Evolutionary conservation across 2,329 filamentous ascomycete species (phyloP).

Genomic region (Cordyceps farinosa): DNA sequence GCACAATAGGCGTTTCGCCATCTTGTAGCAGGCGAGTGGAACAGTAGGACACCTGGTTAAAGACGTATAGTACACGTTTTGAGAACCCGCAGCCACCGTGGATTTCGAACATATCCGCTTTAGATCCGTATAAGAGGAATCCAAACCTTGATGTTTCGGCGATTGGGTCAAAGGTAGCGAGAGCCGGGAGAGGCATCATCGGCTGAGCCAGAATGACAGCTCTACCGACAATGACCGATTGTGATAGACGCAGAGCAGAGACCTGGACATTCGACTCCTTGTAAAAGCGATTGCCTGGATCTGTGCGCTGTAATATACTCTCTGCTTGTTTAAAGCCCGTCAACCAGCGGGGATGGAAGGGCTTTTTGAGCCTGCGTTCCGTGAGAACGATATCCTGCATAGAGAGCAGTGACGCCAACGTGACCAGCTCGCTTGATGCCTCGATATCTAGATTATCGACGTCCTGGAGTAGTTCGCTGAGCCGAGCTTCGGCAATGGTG

Average conservation of each 20-base stretch:
- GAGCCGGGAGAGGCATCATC: constrained; percentile 33
- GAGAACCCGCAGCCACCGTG: constrained; percentile 42
- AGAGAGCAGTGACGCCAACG: constrained; percentile 35
- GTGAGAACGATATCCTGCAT: constrained; percentile 40
- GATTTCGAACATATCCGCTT: constrained; percentile 34
- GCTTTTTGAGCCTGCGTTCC: constrained; percentile 34
- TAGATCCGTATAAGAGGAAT: constrained; percentile 38
- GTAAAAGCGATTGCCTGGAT: constrained; percentile 37
- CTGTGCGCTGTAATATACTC: constrained; percentile 32
- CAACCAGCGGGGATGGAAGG: constrained; percentile 35
- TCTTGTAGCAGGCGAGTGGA: constrained; percentile 34
- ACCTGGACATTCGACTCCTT: constrained; percentile 32
- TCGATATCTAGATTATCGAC: constrained; percentile 22
- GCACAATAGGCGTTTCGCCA: constrained; percentile 29
- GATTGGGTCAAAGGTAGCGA: constrained; percentile 28
- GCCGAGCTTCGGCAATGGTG: constrained; percentile 28
- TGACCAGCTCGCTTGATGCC: constrained; percentile 33
- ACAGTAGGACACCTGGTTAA: constrained; percentile 38
- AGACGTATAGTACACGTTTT: constrained; percentile 35
- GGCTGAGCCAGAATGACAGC: constrained; percentile 39
- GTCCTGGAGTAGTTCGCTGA: constrained; percentile 29
- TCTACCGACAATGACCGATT: constrained; percentile 39
- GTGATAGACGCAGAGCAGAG: constrained; percentile 33
- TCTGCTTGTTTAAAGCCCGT: constrained; percentile 36
- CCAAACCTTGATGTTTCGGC: constrained; percentile 33